phyloP scores from a whole-genome alignment of 2,329 filamentous ascomycete genomes.

The Furcasterigmium furcatum region DNA sequence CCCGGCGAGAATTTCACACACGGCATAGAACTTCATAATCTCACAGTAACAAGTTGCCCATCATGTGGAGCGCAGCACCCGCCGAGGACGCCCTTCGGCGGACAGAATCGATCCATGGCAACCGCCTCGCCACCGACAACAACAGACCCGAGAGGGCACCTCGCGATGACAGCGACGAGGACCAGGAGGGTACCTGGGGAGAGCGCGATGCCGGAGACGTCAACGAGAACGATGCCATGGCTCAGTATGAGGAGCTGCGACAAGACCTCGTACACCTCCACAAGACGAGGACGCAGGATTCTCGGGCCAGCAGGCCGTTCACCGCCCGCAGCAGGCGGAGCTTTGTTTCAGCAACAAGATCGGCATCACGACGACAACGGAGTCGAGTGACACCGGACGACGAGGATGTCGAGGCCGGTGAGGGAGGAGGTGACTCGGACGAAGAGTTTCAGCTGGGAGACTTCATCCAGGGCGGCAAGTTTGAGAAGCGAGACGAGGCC shows the following conservation, averaged over 20 bases:
- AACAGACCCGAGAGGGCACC: not conserved
- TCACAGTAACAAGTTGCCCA: not conserved
- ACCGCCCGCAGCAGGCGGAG: not conserved
- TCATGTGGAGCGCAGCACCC: not conserved
- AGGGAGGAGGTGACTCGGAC: not conserved
- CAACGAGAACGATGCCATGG: constrained; percentile 25
- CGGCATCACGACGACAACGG: not conserved
- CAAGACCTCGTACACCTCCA: constrained; percentile 29
- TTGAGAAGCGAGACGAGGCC: not conserved
- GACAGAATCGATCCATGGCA: constrained; percentile 24
- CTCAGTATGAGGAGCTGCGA: constrained; percentile 30
- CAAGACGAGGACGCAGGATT: constrained; percentile 27
- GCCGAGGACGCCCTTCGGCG: constrained; percentile 23
- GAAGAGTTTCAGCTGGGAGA: not conserved
- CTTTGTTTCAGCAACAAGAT: not conserved
- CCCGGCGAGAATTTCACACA: too few species aligned
- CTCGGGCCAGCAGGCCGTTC: constrained; percentile 18
- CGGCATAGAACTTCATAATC: too few species aligned
- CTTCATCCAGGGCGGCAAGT: not conserved
- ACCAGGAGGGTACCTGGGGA: constrained; percentile 29
- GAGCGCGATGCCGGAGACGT: constrained; percentile 30
- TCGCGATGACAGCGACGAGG: constrained; percentile 13
- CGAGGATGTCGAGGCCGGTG: not conserved
- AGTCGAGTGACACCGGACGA: not conserved
- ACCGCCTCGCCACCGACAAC: constrained; percentile 6